Base-by-base conservation (phyloP, 2,329 filamentous ascomycete species). In the Hawksworthiomyces lignivorus region DNA sequence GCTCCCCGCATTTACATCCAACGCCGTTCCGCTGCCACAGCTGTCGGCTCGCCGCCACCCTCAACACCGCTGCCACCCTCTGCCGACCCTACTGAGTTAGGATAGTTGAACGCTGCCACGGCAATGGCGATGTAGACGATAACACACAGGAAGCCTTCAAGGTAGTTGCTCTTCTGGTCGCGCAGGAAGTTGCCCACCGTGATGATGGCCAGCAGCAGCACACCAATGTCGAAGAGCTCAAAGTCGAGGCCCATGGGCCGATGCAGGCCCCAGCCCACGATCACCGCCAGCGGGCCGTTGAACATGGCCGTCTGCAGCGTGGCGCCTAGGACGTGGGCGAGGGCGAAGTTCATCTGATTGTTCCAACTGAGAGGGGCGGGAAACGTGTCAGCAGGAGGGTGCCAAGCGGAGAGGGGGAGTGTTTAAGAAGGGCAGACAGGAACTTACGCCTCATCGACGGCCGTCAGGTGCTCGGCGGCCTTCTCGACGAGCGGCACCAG, bases 231-330 rank as follows among this genome's bases (percentile, higher is more conserved):
- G 67, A 95, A 95, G 12, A 88, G 71, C 52, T 92, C 84, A 58
- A 95, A 95, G 57, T 87, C 82, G 39, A 95, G 69, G 48, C 84
- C 80, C 75, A 96, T 86, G 6, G 69, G 56, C 52, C 79, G 79
- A 44, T 64, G 62, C 27, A 88, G 63, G 18, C 84, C 82, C 88
- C 89, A 96, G 33, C 83, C 86, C 36, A 94, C 82, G 28, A 95
- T 71, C 26, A 94, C 79, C 7, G 87, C 80, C 4, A 95, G 72
- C 0, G 89, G 88, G 0, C 82, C 87, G 58, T 94, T 95, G 56
- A 95, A 79, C 24, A 95, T 73, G 1, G 88, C 87, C 0, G 89
- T 96, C 63, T 95, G 89, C 45, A 95, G 82, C 1, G 85, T 90
- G 3, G 87, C 82, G 35, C 87, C 87, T 31, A 95, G 77, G 40